Conservation (phyloP, 495 filamentous ascomycete genomes). For the Penicillium crystallinum region DNA sequence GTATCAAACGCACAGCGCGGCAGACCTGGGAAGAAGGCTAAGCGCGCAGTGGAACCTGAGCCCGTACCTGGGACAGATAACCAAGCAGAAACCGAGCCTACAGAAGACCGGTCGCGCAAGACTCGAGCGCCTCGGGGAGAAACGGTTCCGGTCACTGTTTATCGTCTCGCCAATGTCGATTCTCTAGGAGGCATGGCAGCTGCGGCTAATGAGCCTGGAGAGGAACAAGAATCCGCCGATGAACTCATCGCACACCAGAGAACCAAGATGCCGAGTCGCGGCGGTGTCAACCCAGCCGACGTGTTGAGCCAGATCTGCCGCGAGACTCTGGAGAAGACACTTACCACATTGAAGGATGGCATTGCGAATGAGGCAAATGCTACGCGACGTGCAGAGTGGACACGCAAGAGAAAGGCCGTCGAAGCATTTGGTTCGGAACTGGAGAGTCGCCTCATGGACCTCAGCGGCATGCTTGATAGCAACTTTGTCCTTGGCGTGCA, state of each 20-base stretch:
- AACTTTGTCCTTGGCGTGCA: slow-evolving; percentile 58
- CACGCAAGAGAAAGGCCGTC: slow-evolving; percentile 57
- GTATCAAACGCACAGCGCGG: background rate
- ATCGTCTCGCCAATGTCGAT: slow-evolving; percentile 36
- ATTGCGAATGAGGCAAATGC: slow-evolving; percentile 36
- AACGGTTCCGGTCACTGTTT: slow-evolving; percentile 42
- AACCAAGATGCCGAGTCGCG: slow-evolving; percentile 46
- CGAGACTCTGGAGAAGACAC: slow-evolving; percentile 55
- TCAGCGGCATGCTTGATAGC: slow-evolving; percentile 54
- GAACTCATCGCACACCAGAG: slow-evolving; percentile 27
- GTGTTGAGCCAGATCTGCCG: slow-evolving; percentile 65
- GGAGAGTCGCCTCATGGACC: slow-evolving; percentile 53
- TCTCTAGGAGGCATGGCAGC: slow-evolving; percentile 21
- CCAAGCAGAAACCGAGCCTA: slow-evolving; percentile 3
- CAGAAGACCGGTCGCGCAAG: slow-evolving; percentile 24
- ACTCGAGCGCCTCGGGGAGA: slow-evolving; percentile 35
- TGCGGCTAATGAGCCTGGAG: slow-evolving; percentile 17
- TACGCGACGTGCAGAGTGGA: slow-evolving; percentile 46
- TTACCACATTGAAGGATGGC: slow-evolving; percentile 34
- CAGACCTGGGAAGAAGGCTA: slow-evolving; percentile 5
- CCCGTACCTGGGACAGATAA: slow-evolving; percentile 1
- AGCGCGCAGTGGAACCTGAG: background rate
- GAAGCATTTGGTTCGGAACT: slow-evolving; percentile 67
- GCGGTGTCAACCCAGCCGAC: slow-evolving; percentile 64
- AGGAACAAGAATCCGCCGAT: slow-evolving; percentile 33